These are phyloP conservation scores for Erysimum cheiranthoides DNA, from an alignment of 345 rosid species.

Conservation along the genomic window DNA sequence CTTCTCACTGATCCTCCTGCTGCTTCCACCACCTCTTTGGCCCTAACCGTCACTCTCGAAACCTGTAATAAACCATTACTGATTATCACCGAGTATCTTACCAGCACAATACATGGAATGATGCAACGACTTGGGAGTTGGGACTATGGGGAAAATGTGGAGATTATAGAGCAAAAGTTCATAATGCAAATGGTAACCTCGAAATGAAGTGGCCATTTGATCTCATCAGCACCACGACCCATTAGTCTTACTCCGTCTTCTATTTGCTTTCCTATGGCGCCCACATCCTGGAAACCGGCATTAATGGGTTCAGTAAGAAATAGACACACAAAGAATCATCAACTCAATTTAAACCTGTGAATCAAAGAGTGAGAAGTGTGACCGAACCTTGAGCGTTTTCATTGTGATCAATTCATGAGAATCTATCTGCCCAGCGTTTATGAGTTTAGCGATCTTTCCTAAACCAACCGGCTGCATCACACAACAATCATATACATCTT, in stretches of 20 bases:
- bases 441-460: constrained; percentile 90
- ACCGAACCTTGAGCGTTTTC: constrained; percentile 89
- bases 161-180: background rate
- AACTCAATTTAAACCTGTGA: constrained; percentile 3
- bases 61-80: constrained; percentile 52
- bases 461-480: constrained; percentile 84
- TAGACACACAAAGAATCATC: constrained; percentile 22
- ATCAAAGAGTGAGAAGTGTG: constrained; percentile 18
- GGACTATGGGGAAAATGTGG: background rate
- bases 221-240: constrained; percentile 92
- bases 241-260: constrained; percentile 92
- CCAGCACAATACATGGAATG: background rate
- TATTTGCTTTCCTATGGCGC: constrained; percentile 90
- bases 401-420: constrained; percentile 95
- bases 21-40: constrained; percentile 89
- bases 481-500: constrained; percentile 25
- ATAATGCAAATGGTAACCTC: constrained; percentile 58
- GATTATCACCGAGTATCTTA: background rate
- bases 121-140: constrained; percentile 10
- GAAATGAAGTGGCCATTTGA: constrained; percentile 94
- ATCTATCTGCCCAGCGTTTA: constrained; percentile 91
- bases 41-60: constrained; percentile 88
- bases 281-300: constrained; percentile 59
- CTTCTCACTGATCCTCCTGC: constrained; percentile 89
- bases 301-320: constrained; percentile 16